Conservation (phyloP, 169 alveolate genomes). For the Plasmodium knowlesi region DNA sequence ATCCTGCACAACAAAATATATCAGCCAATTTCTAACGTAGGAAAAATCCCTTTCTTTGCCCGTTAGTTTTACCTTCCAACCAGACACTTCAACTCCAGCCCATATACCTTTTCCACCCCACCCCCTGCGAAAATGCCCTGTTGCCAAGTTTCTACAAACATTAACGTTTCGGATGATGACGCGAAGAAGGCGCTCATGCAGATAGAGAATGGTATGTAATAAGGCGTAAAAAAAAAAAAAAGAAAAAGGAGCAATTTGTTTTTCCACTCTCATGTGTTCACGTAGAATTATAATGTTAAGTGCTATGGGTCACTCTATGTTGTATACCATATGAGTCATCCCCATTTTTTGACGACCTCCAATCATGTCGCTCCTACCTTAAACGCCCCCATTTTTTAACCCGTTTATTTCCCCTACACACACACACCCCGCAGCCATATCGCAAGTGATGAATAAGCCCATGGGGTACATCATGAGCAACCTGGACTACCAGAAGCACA, state of each 20-base stretch:
- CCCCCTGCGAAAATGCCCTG: slow-evolving; percentile 30
- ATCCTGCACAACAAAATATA: background rate
- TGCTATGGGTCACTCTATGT: background rate
- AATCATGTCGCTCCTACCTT: background rate
- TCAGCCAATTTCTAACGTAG: background rate
- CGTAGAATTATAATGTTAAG: background rate
- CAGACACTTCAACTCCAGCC: background rate
- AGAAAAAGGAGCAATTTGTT: background rate
- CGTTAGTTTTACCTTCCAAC: too few relatives aligned
- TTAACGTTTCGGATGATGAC: slow-evolving; percentile 33
- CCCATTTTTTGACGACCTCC: background rate
- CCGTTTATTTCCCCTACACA: background rate
- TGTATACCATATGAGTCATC: background rate
- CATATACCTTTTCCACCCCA: background rate
- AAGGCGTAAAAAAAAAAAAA: background rate
- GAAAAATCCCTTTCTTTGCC: too few relatives aligned
- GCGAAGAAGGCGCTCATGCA: slow-evolving; percentile 9
- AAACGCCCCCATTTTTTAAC: too few relatives aligned
- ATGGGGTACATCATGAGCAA: slow-evolving; percentile 51
- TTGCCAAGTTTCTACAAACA: slow-evolving; percentile 42
- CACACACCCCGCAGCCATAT: slow-evolving; percentile 24
- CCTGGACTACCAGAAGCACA: slow-evolving; percentile 48
- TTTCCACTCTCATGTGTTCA: background rate
- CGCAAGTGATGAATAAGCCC: slow-evolving; percentile 46
- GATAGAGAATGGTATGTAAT: slow-evolving; percentile 42